Evolutionary conservation across 2,329 filamentous ascomycete species (phyloP).

Genomic region (Amphichorda felina): DNA sequence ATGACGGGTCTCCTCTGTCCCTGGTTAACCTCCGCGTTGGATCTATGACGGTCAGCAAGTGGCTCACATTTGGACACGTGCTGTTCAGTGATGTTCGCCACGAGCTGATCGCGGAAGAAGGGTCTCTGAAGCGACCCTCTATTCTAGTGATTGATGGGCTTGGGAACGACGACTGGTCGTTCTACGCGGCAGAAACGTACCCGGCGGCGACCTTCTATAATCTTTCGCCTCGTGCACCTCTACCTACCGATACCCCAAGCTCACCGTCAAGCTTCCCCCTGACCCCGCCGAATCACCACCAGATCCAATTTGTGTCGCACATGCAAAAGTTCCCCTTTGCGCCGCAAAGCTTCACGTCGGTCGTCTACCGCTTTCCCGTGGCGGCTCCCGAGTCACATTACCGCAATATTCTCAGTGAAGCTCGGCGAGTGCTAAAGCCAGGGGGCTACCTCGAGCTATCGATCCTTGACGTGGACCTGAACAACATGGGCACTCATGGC

Average conservation of each 20-base stretch:
- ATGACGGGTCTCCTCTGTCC: constrained; percentile 50
- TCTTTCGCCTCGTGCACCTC: constrained; percentile 46
- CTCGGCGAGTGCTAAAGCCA: constrained; percentile 65
- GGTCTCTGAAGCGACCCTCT: constrained; percentile 35
- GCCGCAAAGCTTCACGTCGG: constrained; percentile 60
- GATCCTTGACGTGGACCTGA: constrained; percentile 67
- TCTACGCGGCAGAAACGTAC: constrained; percentile 73
- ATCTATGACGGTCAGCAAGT: constrained; percentile 78
- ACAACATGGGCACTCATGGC: constrained; percentile 67
- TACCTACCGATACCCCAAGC: constrained; percentile 30
- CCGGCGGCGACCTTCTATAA: constrained; percentile 67
- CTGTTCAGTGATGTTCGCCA: constrained; percentile 71
- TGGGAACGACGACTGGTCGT: constrained; percentile 82
- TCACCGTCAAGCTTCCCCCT: constrained; percentile 35
- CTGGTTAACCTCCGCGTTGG: constrained; percentile 69
- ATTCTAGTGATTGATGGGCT: constrained; percentile 73
- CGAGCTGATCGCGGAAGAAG: constrained; percentile 40
- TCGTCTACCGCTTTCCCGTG: constrained; percentile 66
- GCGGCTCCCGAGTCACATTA: constrained; percentile 58
- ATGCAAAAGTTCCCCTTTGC: constrained; percentile 62
- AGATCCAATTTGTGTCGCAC: constrained; percentile 56
- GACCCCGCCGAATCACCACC: constrained; percentile 60
- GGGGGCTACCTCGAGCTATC: constrained; percentile 71
- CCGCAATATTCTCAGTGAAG: constrained; percentile 60
- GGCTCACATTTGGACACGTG: constrained; percentile 75